Conservation (phyloP, 2,329 filamentous ascomycete species). For the Botrytis fragariae region DNA sequence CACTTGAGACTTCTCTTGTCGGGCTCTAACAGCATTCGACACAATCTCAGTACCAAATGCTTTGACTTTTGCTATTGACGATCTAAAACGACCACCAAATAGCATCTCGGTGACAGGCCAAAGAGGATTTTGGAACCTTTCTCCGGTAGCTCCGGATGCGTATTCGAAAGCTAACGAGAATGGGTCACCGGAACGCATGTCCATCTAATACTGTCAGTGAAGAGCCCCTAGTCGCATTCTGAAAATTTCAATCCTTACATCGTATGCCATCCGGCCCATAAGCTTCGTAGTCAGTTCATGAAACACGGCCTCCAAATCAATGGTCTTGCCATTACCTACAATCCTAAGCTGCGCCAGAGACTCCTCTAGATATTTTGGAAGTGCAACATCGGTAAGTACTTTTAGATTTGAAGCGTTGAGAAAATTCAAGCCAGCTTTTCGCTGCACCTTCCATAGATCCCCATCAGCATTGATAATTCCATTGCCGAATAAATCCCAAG, state of each 20-base stretch:
- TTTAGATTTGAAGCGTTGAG: slow-evolving; percentile 57
- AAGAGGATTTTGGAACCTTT: slow-evolving; percentile 64
- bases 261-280: slow-evolving; percentile 68
- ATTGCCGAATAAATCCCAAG: slow-evolving; percentile 62
- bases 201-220: slow-evolving; percentile 47
- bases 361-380: slow-evolving; percentile 53
- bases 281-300: slow-evolving; percentile 63
- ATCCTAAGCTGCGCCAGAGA: slow-evolving; percentile 43
- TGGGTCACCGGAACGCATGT: slow-evolving; percentile 60
- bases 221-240: neutral
- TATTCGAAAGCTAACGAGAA: slow-evolving; percentile 62
- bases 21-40: slow-evolving; percentile 49
- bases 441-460: slow-evolving; percentile 60
- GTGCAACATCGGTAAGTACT: slow-evolving; percentile 54
- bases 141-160: slow-evolving; percentile 57
- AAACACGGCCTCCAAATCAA: slow-evolving; percentile 59
- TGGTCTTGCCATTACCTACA: slow-evolving; percentile 31
- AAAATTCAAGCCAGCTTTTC: slow-evolving; percentile 60
- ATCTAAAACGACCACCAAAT: slow-evolving; percentile 48
- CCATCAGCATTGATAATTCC: slow-evolving; percentile 68
- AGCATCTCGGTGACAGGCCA: slow-evolving; percentile 59
- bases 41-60: slow-evolving; percentile 58
- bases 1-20: slow-evolving; percentile 31
- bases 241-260: slow-evolving; percentile 39
- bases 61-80: slow-evolving; percentile 50